A percentile compares a stretch with the other conserved stretches of the same genome.
These are phyloP conservation scores for Phlyctochytrium arcticum DNA, from an alignment of 192 early-diverging fungal genomes.

Conservation along the genomic window DNA sequence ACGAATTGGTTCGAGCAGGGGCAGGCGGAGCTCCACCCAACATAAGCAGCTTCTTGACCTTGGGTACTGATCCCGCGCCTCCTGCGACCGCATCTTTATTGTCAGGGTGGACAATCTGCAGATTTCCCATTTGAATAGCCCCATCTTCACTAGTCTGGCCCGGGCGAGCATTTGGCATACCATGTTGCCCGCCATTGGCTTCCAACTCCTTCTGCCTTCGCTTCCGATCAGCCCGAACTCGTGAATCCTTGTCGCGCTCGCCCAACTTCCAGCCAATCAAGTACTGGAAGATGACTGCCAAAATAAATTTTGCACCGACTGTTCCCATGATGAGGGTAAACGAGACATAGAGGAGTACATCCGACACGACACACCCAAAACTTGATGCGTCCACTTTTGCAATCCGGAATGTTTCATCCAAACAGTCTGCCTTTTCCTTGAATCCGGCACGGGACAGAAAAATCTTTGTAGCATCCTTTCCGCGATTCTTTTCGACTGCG, in stretches of 20 bases:
- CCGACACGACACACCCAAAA: slow-evolving; percentile 76
- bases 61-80: too few species aligned
- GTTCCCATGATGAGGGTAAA: slow-evolving; percentile 48
- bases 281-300: slow-evolving; percentile 47
- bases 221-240: slow-evolving; percentile 8
- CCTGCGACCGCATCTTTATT: neutral
- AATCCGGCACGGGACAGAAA: neutral
- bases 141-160: neutral
- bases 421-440: slow-evolving; percentile 53
- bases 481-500: slow-evolving; percentile 28
- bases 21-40: too few species aligned
- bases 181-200: neutral
- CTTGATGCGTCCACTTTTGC: slow-evolving; percentile 74
- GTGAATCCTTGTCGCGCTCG: slow-evolving; percentile 10
- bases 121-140: neutral
- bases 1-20: neutral
- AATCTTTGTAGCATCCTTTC: slow-evolving; percentile 35
- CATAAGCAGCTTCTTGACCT: too few species aligned
- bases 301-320: slow-evolving; percentile 38
- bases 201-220: slow-evolving; percentile 7
- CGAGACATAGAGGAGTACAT: slow-evolving; percentile 76
- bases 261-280: slow-evolving; percentile 40
- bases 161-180: too few species aligned
- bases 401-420: slow-evolving; percentile 74
- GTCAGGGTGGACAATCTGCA: neutral